These are phyloP conservation scores for Auricularia heimuer DNA, from an alignment of 768 basidiomycete species.

Conservation along the genomic window DNA sequence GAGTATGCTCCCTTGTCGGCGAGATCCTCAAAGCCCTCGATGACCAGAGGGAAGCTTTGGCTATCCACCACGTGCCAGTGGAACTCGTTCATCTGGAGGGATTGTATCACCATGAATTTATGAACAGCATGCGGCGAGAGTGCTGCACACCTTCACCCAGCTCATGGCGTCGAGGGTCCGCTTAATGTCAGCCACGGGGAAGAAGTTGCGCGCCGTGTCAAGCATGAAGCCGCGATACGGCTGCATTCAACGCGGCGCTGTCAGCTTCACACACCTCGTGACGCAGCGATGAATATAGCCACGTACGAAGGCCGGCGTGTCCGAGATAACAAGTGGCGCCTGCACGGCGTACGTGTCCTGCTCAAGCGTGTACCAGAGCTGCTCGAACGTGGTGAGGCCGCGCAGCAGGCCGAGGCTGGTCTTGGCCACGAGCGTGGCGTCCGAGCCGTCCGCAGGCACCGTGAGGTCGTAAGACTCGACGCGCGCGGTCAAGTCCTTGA, in stretches of 20 bases:
- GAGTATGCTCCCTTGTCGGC: slow-evolving; percentile 53
- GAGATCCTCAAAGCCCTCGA: slow-evolving; percentile 54
- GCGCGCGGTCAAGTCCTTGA: slow-evolving; percentile 36
- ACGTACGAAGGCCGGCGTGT: slow-evolving; percentile 60
- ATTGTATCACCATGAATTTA: slow-evolving; percentile 3
- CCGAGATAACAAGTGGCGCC: slow-evolving; percentile 49
- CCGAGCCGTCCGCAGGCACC: slow-evolving; percentile 43
- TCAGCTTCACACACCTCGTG: neutral
- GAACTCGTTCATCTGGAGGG: slow-evolving; percentile 52
- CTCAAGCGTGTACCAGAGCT: slow-evolving; percentile 46
- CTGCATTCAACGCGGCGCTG: slow-evolving; percentile 22
- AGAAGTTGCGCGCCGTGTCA: slow-evolving; percentile 72
- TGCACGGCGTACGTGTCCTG: slow-evolving; percentile 42
- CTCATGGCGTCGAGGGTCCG: slow-evolving; percentile 70
- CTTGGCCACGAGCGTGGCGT: slow-evolving; percentile 46
- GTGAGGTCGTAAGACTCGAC: slow-evolving; percentile 48
- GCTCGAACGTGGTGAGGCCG: slow-evolving; percentile 66
- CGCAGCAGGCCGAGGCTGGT: slow-evolving; percentile 59
- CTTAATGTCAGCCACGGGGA: slow-evolving; percentile 52
- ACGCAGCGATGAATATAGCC: neutral
- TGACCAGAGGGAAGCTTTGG: slow-evolving; percentile 67
- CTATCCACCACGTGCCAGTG: slow-evolving; percentile 84
- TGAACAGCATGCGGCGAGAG: slow-evolving; percentile 8
- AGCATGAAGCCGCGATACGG: slow-evolving; percentile 72
- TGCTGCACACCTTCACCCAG: slow-evolving; percentile 46